A percentile compares a stretch with the other conserved stretches of the same genome.
Evolutionary conservation across 768 basidiomycete genomes (phyloP).

Genomic region (Nevesoporus exiguus): DNA sequence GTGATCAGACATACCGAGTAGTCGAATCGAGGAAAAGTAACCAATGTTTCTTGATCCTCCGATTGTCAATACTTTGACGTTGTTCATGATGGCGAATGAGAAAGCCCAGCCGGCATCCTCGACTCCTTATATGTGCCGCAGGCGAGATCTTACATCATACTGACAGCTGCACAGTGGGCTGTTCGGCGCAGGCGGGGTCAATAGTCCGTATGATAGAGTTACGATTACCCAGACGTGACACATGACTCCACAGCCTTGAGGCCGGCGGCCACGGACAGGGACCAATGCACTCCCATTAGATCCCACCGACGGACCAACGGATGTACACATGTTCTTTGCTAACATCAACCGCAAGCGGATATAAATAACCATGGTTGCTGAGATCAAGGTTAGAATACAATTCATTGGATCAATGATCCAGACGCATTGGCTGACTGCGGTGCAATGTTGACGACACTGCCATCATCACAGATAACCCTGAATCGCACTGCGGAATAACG

Average conservation of each 20-base stretch:
- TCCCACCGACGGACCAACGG: background rate
- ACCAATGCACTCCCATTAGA: background rate
- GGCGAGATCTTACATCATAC: slow-evolving; percentile 2
- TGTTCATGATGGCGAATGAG: slow-evolving; percentile 12
- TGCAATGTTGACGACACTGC: slow-evolving; percentile 40
- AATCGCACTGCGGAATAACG: slow-evolving; percentile 49
- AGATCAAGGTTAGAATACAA: background rate
- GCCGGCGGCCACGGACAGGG: background rate
- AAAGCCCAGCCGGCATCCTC: background rate
- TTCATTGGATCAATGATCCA: background rate
- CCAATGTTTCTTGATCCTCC: slow-evolving; percentile 59
- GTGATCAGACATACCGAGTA: slow-evolving; percentile 38
- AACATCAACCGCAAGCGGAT: background rate
- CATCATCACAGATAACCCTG: slow-evolving; percentile 63
- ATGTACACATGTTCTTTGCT: background rate
- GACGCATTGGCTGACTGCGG: slow-evolving; percentile 3
- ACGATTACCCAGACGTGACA: background rate
- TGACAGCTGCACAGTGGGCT: too few species aligned
- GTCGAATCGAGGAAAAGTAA: slow-evolving; percentile 45
- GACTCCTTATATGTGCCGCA: slow-evolving; percentile 3
- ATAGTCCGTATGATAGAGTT: too few species aligned
- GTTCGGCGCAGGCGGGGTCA: too few species aligned
- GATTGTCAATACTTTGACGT: slow-evolving; percentile 37
- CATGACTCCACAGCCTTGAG: slow-evolving; percentile 1
- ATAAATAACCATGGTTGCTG: background rate